These are phyloP conservation scores for Boletus rubroflammeus DNA, from an alignment of 768 basidiomycete species.

Conservation along the genomic window DNA sequence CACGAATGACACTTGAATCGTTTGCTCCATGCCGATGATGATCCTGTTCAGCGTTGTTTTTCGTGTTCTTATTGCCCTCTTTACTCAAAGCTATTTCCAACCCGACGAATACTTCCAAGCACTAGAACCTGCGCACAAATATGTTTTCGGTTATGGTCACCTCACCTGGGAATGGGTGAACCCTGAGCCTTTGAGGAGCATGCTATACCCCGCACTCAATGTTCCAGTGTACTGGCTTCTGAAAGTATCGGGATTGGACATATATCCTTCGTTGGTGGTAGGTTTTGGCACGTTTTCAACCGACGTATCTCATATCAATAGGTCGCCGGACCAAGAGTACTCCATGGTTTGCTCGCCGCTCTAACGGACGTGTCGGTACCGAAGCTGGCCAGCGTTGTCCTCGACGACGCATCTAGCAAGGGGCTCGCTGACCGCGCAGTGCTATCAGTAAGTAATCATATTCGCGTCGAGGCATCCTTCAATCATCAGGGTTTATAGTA, in stretches of 20 bases:
- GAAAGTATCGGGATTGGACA: slow-evolving; percentile 52
- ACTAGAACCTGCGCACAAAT: slow-evolving; percentile 84
- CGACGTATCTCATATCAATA: slow-evolving; percentile 28
- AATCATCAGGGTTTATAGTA: slow-evolving; percentile 43
- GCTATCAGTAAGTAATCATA: slow-evolving; percentile 54
- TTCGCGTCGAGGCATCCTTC: background rate
- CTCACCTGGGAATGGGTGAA: slow-evolving; percentile 96
- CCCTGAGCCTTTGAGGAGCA: slow-evolving; percentile 67
- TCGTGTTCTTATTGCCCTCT: slow-evolving; percentile 60
- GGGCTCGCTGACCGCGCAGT: slow-evolving; percentile 30
- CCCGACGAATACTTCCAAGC: slow-evolving; percentile 97
- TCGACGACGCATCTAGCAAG: slow-evolving; percentile 51
- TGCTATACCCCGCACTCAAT: slow-evolving; percentile 79
- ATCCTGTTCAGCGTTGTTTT: slow-evolving; percentile 40
- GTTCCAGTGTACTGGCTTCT: slow-evolving; percentile 74
- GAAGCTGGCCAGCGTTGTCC: slow-evolving; percentile 51
- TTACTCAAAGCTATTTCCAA: slow-evolving; percentile 86
- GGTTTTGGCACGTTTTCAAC: slow-evolving; percentile 25
- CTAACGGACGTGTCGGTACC: slow-evolving; percentile 75
- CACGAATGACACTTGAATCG: background rate
- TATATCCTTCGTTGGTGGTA: slow-evolving; percentile 55
- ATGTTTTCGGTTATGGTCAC: slow-evolving; percentile 88
- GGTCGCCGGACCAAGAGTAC: slow-evolving; percentile 69
- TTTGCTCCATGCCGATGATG: background rate
- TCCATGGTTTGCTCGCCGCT: slow-evolving; percentile 77